These are phyloP conservation scores for Sphagnum magellanicum DNA, from an alignment of 228 moss, liverwort and hornwort species.

Conservation along the genomic window DNA sequence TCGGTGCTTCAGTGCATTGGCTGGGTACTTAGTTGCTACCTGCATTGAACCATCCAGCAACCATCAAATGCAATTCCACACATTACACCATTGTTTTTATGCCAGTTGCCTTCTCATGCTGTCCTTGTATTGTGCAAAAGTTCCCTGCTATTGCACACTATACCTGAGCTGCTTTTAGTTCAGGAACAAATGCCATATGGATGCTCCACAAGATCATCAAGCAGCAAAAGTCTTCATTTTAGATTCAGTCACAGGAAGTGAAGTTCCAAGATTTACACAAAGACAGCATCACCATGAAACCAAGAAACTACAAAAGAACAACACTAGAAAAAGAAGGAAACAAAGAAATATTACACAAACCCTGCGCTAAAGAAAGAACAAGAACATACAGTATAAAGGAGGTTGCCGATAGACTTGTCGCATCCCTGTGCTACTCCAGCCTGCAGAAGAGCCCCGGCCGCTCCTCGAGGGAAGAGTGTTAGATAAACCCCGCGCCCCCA, in stretches of 20 bases:
- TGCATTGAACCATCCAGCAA: constrained; percentile 16
- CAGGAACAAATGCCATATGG: neutral
- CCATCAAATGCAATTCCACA: neutral
- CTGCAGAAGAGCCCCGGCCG: constrained; percentile 18
- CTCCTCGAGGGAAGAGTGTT: too few species aligned
- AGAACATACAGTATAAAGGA: constrained; percentile 32
- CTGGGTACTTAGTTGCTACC: constrained; percentile 94
- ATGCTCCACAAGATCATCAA: neutral
- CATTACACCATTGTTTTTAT: neutral
- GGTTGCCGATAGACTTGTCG: constrained; percentile 77
- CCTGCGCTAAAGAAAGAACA: too few species aligned
- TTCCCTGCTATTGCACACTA: neutral
- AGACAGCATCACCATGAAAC: too few species aligned
- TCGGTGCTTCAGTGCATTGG: constrained; percentile 77
- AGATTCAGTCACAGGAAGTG: too few species aligned
- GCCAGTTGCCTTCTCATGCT: neutral
- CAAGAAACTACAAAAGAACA: too few species aligned
- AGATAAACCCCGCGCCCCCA: too few species aligned
- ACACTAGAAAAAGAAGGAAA: too few species aligned
- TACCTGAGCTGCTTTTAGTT: neutral
- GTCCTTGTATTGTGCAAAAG: neutral
- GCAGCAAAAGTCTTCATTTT: too few species aligned
- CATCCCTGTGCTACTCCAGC: constrained; percentile 77
- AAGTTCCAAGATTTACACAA: too few species aligned
- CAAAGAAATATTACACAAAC: too few species aligned